These are phyloP conservation scores for Ganoderma meredithae DNA, from an alignment of 1,284 basidiomycete species.

Conservation along the genomic window DNA sequence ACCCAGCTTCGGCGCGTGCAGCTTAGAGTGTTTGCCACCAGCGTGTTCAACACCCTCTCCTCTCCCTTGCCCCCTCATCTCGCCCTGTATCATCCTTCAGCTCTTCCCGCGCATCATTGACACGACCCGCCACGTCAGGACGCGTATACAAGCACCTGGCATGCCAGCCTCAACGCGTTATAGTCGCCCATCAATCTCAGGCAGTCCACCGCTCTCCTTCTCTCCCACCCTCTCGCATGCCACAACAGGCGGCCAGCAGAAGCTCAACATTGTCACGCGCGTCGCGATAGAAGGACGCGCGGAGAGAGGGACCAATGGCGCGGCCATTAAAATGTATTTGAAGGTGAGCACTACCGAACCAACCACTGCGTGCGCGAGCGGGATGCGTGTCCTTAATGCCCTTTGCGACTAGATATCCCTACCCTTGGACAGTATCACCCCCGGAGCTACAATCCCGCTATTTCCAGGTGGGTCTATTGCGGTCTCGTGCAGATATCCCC, in stretches of 20 bases:
- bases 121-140: constrained; percentile 24
- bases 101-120: not conserved
- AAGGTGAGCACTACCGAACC: constrained; percentile 55
- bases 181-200: constrained; percentile 45
- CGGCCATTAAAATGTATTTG: constrained; percentile 74
- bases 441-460: constrained; percentile 71
- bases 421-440: constrained; percentile 66
- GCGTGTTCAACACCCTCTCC: constrained; percentile 13
- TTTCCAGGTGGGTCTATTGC: constrained; percentile 64
- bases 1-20: constrained; percentile 4
- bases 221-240: constrained; percentile 43
- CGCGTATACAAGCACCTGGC: constrained; percentile 18
- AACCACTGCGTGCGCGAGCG: not conserved
- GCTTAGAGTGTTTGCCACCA: constrained; percentile 27
- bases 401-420: constrained; percentile 60
- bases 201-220: constrained; percentile 52
- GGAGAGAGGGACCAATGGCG: constrained; percentile 68
- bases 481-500: not conserved
- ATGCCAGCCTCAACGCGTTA: constrained; percentile 42
- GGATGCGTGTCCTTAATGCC: not conserved
- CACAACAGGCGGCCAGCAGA: constrained; percentile 48
- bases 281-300: constrained; percentile 78
- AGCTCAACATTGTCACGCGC: constrained; percentile 73
- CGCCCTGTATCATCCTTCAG: constrained; percentile 4
- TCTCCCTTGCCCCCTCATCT: constrained; percentile 7